Evolutionary conservation across 306 rosid genomes (phyloP).

Genomic region (cucumber (Cucumis sativus)): DNA sequence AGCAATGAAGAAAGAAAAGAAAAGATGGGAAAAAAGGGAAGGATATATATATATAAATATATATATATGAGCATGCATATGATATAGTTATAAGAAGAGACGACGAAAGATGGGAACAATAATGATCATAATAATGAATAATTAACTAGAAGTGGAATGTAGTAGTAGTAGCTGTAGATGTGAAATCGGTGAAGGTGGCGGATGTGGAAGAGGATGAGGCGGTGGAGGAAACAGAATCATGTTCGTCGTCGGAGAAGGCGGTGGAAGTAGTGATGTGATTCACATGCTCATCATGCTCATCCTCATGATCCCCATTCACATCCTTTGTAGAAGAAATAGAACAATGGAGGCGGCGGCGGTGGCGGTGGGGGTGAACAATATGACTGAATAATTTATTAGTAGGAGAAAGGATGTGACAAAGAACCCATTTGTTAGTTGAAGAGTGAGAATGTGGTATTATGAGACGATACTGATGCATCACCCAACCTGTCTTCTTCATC

Average conservation of each 20-base stretch:
- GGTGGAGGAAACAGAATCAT: neutral
- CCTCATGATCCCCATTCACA: too few species aligned
- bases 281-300: too few species aligned
- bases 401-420: neutral
- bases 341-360: neutral
- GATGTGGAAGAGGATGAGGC: neutral
- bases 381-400: neutral
- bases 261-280: too few species aligned
- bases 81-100: too few species aligned
- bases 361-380: too few species aligned
- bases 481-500: slow-evolving; percentile 35
- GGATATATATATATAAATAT: too few species aligned
- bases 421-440: neutral
- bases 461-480: slow-evolving; percentile 81
- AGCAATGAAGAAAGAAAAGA: too few species aligned
- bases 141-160: neutral
- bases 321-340: neutral
- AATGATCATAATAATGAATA: neutral
- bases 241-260: neutral
- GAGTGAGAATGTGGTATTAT: neutral
- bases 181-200: neutral
- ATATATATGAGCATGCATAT: too few species aligned
- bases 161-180: neutral
- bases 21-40: too few species aligned
- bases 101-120: too few species aligned